Evolutionary conservation across 495 filamentous ascomycete species (phyloP).

Genomic region (Pyrenula aspistea): DNA sequence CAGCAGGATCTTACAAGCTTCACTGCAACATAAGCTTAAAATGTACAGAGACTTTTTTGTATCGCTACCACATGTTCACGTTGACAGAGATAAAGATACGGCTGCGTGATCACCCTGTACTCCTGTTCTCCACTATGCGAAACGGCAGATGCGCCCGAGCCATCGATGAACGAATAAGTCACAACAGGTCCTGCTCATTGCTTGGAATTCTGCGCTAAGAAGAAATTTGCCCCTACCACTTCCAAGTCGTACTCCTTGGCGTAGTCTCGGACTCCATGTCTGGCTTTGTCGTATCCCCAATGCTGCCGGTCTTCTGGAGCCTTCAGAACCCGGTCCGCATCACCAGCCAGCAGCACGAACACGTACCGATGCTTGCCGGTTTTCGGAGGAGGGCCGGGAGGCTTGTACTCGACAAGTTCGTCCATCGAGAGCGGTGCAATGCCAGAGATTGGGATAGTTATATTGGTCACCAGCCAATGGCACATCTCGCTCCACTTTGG

Average conservation of each 20-base stretch:
- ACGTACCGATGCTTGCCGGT: slow-evolving; percentile 63
- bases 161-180: too few species aligned
- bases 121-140: too few species aligned
- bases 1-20: too few species aligned
- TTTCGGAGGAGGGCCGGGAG: slow-evolving; percentile 49
- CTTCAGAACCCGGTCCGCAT: slow-evolving; percentile 26
- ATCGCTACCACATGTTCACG: too few species aligned
- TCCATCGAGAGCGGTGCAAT: slow-evolving; percentile 9
- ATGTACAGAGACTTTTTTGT: too few species aligned
- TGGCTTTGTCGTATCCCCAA: slow-evolving; percentile 47
- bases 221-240: slow-evolving; percentile 33
- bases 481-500: slow-evolving; percentile 62
- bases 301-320: slow-evolving; percentile 44
- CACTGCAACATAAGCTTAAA: too few species aligned
- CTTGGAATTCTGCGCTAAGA: neutral
- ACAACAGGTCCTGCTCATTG: too few species aligned
- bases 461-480: slow-evolving; percentile 51
- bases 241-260: slow-evolving; percentile 45
- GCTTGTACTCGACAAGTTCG: slow-evolving; percentile 44
- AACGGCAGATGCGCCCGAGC: too few species aligned
- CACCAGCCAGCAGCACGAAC: slow-evolving; percentile 40
- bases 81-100: too few species aligned
- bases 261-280: slow-evolving; percentile 51
- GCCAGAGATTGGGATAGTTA: slow-evolving; percentile 14
- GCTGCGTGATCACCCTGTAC: too few species aligned